These are phyloP conservation scores for Gossypium sturtianum DNA, from an alignment of 345 rosid genomes.

Conservation along the genomic window DNA sequence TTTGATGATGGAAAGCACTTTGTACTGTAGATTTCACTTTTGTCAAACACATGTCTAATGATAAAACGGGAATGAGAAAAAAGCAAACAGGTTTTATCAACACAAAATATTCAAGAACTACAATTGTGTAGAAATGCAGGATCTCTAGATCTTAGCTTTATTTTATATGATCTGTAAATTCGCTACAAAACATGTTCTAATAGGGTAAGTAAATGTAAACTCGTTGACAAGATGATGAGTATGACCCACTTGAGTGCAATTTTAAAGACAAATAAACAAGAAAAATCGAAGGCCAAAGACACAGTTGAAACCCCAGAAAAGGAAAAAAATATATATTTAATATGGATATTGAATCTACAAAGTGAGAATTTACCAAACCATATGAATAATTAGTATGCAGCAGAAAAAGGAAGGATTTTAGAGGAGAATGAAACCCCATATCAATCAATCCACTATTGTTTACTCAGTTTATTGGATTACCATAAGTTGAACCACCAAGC, in stretches of 20 bases:
- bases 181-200: constrained; percentile 15
- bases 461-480: constrained; percentile 50
- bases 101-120: constrained; percentile 14
- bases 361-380: constrained; percentile 24
- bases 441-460: not conserved
- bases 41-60: constrained; percentile 16
- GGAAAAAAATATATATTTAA: constrained; percentile 13
- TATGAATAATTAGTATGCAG: constrained; percentile 27
- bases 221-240: constrained; percentile 4
- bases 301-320: constrained; percentile 12
- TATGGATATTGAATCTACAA: constrained; percentile 13
- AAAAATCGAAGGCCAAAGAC: constrained; percentile 14
- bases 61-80: not conserved
- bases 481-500: constrained; percentile 54
- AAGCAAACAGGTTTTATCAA: constrained; percentile 9
- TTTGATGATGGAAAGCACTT: constrained; percentile 13
- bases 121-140: constrained; percentile 16
- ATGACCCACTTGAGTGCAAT: constrained; percentile 15
- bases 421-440: not conserved
- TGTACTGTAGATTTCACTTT: constrained; percentile 29
- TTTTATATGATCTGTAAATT: constrained; percentile 3
- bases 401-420: constrained; percentile 5
- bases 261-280: constrained; percentile 9
- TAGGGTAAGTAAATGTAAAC: constrained; percentile 17
- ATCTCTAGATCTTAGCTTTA: constrained; percentile 1